Conservation (phyloP, 495 filamentous ascomycete genomes). For the Xylaria acuta region DNA sequence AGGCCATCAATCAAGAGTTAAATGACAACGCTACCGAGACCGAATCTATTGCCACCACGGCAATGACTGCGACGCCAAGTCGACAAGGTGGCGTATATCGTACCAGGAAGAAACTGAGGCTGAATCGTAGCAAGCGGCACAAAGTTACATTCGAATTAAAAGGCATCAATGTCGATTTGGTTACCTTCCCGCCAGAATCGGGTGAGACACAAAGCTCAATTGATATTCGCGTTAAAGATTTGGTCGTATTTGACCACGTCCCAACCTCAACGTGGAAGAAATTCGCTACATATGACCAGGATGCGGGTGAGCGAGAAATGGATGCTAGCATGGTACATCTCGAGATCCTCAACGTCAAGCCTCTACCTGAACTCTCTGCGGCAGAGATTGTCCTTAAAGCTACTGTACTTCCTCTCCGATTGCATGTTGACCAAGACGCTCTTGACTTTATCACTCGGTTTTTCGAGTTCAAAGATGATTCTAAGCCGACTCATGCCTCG, state of each 20-base stretch:
- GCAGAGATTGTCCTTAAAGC: conserved; percentile 90
- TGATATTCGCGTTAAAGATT: conserved; percentile 78
- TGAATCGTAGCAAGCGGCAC: conserved; percentile 86
- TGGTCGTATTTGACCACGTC: conserved; percentile 93
- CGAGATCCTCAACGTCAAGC: conserved; percentile 85
- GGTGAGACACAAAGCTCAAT: conserved; percentile 86
- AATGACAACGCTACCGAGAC: conserved; percentile 89
- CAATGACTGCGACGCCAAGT: conserved; percentile 64
- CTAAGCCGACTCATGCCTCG: conserved; percentile 54
- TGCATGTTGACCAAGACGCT: conserved; percentile 98
- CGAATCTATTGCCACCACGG: conserved; percentile 79
- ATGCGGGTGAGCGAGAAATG: conserved; percentile 82
- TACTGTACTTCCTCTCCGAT: conserved; percentile 81
- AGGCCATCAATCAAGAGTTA: conserved; percentile 84
- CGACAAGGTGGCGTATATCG: conserved; percentile 55
- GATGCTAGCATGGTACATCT: conserved; percentile 88
- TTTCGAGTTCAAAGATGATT: conserved; percentile 95
- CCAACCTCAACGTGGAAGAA: conserved; percentile 98
- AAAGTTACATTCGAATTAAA: conserved; percentile 95
- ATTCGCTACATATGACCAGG: conserved; percentile 91
- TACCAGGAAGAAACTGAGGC: conserved; percentile 66
- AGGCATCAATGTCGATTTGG: conserved; percentile 81
- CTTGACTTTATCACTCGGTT: conserved; percentile 96
- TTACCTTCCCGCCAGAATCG: conserved; percentile 78
- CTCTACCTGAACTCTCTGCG: conserved; percentile 80